A percentile compares a stretch with the other conserved stretches of the same genome.
phyloP scores from a whole-genome alignment of 352 stramenopile species.

The Phytophthora kernoviae region DNA sequence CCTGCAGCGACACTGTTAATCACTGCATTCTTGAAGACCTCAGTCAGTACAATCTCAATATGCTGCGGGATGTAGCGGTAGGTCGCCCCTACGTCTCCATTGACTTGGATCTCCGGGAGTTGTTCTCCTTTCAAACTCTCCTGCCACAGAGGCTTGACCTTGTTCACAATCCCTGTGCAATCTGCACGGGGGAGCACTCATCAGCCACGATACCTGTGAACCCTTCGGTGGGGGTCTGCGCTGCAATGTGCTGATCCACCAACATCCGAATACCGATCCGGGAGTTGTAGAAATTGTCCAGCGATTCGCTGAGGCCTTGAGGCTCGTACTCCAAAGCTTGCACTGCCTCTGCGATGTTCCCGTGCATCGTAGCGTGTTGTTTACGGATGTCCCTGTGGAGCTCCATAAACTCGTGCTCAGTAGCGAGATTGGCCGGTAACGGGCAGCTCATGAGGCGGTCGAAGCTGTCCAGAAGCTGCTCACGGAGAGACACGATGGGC shows the following conservation, averaged over 20 bases:
- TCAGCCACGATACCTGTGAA: conserved; percentile 74
- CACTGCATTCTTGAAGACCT: conserved; percentile 84
- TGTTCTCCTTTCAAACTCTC: conserved; percentile 46
- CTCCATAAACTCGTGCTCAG: conserved; percentile 63
- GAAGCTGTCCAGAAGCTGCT: conserved; percentile 74
- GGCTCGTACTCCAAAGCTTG: conserved; percentile 61
- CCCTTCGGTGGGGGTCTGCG: conserved; percentile 55
- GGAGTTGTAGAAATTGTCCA: conserved; percentile 87
- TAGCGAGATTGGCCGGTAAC: conserved; percentile 56
- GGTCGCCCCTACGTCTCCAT: conserved; percentile 52
- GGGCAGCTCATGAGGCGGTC: conserved; percentile 71
- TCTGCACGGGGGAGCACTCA: conserved; percentile 67
- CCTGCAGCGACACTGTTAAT: conserved; percentile 64
- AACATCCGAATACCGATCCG: conserved; percentile 86
- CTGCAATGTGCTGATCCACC: conserved; percentile 78
- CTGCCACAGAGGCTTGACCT: conserved; percentile 62
- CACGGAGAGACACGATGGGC: conserved; percentile 65
- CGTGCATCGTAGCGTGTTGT: conserved; percentile 77
- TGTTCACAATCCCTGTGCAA: conserved; percentile 63
- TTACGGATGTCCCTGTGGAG: conserved; percentile 61
- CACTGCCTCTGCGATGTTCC: conserved; percentile 67
- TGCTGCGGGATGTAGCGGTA: conserved; percentile 86
- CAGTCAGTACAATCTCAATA: conserved; percentile 81
- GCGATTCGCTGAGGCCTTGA: conserved; percentile 55
- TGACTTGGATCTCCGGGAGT: conserved; percentile 65